These are phyloP conservation scores for Nannochloris sp. DNA, from an alignment of 139 green algal genomes.

Conservation along the genomic window DNA sequence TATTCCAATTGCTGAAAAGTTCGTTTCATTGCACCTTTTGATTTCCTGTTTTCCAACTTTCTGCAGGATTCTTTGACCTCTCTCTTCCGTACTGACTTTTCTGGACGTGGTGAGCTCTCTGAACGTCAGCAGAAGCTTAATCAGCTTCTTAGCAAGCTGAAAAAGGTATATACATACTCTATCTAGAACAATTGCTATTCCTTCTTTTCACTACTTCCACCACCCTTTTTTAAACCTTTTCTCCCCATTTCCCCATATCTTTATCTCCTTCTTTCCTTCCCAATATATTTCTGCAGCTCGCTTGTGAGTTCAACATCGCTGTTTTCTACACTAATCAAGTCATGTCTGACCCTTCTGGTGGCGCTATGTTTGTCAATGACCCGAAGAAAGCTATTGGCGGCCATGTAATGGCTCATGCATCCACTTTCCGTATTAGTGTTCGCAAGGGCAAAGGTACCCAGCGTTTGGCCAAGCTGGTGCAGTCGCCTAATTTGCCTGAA, in stretches of 20 bases:
- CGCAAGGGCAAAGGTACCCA: slow-evolving; percentile 87
- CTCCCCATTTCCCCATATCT: background rate
- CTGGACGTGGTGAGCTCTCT: slow-evolving; percentile 79
- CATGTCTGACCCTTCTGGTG: slow-evolving; percentile 63
- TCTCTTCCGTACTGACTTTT: slow-evolving; percentile 81
- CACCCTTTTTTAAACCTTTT: background rate
- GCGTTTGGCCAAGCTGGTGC: slow-evolving; percentile 72
- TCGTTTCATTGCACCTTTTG: background rate
- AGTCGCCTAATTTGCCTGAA: slow-evolving; percentile 53
- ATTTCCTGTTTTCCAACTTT: slow-evolving; percentile 18
- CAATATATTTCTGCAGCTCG: slow-evolving; percentile 40
- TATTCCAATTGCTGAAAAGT: background rate
- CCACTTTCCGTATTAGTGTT: slow-evolving; percentile 51
- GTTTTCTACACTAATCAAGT: slow-evolving; percentile 89
- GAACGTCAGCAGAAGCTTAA: slow-evolving; percentile 88
- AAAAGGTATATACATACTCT: slow-evolving; percentile 47
- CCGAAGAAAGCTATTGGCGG: slow-evolving; percentile 68
- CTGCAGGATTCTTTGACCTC: slow-evolving; percentile 81
- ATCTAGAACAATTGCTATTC: slow-evolving; percentile 1
- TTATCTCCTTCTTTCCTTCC: background rate
- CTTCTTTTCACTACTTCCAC: background rate
- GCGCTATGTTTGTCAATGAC: slow-evolving; percentile 77
- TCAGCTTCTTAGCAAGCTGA: slow-evolving; percentile 43
- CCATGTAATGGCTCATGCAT: slow-evolving; percentile 79
- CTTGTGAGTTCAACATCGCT: slow-evolving; percentile 85